Evolutionary conservation across 495 filamentous ascomycete species (phyloP), one percentile per base, ranked within the genome.

Genomic region (Bryoglossum gracile): DNA sequence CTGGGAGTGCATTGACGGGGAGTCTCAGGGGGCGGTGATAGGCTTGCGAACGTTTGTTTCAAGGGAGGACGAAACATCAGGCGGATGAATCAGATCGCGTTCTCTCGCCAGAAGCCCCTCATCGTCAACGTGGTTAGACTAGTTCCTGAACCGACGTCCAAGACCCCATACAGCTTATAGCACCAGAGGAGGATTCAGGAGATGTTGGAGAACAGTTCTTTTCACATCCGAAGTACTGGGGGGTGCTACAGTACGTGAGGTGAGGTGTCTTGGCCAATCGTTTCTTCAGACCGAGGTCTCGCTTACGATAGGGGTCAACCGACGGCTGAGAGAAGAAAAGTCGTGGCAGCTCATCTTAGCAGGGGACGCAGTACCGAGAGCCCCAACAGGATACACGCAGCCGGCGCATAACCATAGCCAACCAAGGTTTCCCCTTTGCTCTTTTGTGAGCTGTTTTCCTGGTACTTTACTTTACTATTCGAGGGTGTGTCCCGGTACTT

Each of bases 11-110:
- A 56, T 48, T 38, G 53, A 56, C 48, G 21, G 37, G 44, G 21
- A n/a, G 9, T 25, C 36, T 36, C 48, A 56, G 36, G 48, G 48
- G 47, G n/a, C n/a, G n/a, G 14, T 33, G 48, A 51, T 56, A 51
- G 53, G 53, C 48, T 51, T 28, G n/a, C 36, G 48, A 48, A 23
- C 24, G 37, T 44, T 56, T 56, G 53, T 56, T 56, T 51, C 53
- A 43, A 48, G 17, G 32, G 4, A 43, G 43, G 32, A 26, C 53
- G 53, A 56, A 56, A 56, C 53, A 22, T 43, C 5, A 13, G 19
- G 40, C 21, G 33, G 13, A 24, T 26, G 24, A 35, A 46, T 43
- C 35, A 47, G 8, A 37, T 18, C 34, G 34, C 14, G 5, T 37
- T 2, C 24, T 30, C 33, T 17, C 53, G 48, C 53, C 53, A 51